A percentile compares a stretch with the other conserved stretches of the same genome.
Conservation (phyloP, 768 basidiomycete species). For the Rhizopogon salebrosus region DNA sequence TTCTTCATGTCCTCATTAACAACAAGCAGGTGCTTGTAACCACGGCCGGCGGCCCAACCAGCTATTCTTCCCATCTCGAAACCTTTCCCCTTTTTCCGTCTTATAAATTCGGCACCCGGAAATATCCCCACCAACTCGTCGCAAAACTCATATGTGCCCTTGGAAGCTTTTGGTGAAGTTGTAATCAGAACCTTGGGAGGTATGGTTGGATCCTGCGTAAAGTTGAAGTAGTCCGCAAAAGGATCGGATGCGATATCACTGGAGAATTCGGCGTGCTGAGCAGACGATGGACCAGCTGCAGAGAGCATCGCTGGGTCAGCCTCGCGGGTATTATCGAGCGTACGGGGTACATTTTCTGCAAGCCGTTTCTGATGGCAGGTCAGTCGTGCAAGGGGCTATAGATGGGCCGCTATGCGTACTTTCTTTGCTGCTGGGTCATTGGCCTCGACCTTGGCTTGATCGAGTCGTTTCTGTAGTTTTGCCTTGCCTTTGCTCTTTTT, state of each 20-base stretch:
- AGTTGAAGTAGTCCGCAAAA: conserved; percentile 73
- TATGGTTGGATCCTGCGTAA: conserved; percentile 57
- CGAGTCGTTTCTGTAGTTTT: conserved; percentile 78
- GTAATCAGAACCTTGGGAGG: conserved; percentile 90
- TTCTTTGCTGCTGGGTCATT: conserved; percentile 74
- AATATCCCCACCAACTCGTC: conserved; percentile 87
- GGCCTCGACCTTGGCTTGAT: conserved; percentile 70
- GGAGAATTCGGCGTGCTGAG: conserved; percentile 52
- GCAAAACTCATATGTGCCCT: conserved; percentile 86
- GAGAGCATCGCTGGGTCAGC: conserved; percentile 51
- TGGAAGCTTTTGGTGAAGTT: conserved; percentile 85
- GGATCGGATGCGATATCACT: conserved; percentile 70
- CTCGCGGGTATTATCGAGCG: conserved; percentile 90
- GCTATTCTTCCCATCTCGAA: conserved; percentile 90
- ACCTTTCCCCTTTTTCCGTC: conserved; percentile 82
- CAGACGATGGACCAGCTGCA: conserved; percentile 30
- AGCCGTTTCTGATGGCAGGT: conserved; percentile 60
- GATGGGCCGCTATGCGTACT: conserved; percentile 38
- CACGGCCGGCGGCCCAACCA: conserved; percentile 86
- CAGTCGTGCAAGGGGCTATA: neutral
- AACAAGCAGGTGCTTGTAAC: conserved; percentile 84
- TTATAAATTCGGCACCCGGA: conserved; percentile 87
- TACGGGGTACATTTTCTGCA: conserved; percentile 80
- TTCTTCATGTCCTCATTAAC: conserved; percentile 95
- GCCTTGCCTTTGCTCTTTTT: conserved; percentile 76